Evolutionary conservation across 2,329 filamentous ascomycete species (phyloP).

Genomic region (Verticillium isaacii): DNA sequence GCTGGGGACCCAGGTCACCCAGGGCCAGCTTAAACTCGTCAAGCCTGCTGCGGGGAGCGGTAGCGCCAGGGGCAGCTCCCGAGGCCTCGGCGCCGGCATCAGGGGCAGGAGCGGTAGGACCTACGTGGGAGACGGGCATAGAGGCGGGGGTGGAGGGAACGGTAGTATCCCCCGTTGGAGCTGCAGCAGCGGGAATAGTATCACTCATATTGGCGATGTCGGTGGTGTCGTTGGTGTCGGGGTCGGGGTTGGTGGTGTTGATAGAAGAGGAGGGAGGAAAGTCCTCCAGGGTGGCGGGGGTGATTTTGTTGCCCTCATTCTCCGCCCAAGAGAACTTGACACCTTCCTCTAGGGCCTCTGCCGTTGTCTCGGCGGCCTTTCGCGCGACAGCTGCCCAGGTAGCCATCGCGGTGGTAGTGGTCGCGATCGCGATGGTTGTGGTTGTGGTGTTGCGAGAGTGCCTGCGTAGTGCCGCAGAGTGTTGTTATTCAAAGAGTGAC

Average conservation of each 20-base stretch:
- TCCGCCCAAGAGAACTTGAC: slow-evolving; percentile 1
- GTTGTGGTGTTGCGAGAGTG: background rate
- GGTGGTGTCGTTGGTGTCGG: background rate
- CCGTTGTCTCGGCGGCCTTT: background rate
- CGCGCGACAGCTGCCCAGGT: background rate
- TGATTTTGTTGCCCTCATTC: background rate
- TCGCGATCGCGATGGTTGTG: background rate
- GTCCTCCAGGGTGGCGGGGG: background rate
- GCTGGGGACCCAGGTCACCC: background rate
- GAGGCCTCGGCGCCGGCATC: background rate
- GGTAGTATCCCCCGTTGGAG: too few relatives aligned
- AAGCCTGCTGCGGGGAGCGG: background rate
- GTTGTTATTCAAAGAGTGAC: too few relatives aligned
- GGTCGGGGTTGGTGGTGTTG: background rate
- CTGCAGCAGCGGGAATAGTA: background rate
- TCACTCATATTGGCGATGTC: background rate
- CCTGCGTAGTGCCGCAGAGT: too few relatives aligned
- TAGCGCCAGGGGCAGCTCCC: background rate
- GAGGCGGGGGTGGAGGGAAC: background rate
- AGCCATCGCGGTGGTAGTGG: background rate
- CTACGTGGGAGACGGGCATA: too few relatives aligned
- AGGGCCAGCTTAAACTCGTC: background rate
- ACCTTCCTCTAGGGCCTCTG: background rate
- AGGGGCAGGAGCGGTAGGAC: background rate
- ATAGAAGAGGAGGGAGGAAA: background rate